Percentiles rank a stretch among this genome's conserved stretches.
These are phyloP conservation scores for Epichloe gansuensis DNA, from an alignment of 2,329 filamentous ascomycete genomes.

Conservation along the genomic window DNA sequence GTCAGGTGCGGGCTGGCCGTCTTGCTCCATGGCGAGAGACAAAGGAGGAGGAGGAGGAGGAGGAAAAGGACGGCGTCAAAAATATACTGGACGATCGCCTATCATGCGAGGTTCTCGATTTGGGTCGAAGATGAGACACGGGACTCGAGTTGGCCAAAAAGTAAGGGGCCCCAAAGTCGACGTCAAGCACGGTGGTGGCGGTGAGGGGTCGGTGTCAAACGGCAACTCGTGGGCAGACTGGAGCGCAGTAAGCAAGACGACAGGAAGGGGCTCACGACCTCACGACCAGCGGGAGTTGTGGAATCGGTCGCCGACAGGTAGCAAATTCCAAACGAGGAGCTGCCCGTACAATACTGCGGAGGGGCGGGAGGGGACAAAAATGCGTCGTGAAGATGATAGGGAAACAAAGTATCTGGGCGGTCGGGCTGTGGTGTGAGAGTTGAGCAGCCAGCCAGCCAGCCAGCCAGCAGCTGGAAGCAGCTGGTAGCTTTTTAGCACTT, in stretches of 20 bases:
- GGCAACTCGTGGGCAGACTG: not conserved
- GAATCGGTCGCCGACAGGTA: not conserved
- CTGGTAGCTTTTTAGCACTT: too few relatives aligned
- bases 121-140: not conserved
- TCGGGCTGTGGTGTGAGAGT: not conserved
- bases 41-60: not conserved
- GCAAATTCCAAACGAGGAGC: not conserved
- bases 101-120: not conserved
- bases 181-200: slow-evolving; percentile 14
- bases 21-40: slow-evolving; percentile 33
- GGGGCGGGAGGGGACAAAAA: slow-evolving; percentile 8
- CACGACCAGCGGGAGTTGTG: slow-evolving; percentile 4
- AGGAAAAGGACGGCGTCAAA: not conserved
- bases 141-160: slow-evolving; percentile 6
- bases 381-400: slow-evolving; percentile 13
- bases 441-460: too few relatives aligned
- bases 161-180: slow-evolving; percentile 8
- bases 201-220: slow-evolving; percentile 1
- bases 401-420: slow-evolving; percentile 5
- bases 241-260: not conserved
- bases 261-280: slow-evolving; percentile 6
- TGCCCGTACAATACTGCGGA: not conserved
- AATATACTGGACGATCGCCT: not conserved
- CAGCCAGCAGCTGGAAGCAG: too few relatives aligned
- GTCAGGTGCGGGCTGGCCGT: slow-evolving; percentile 23